A percentile compares a stretch with the other conserved stretches of the same genome.
phyloP scores from a whole-genome alignment of 257 asterid species.

The Salvia hispanica region DNA sequence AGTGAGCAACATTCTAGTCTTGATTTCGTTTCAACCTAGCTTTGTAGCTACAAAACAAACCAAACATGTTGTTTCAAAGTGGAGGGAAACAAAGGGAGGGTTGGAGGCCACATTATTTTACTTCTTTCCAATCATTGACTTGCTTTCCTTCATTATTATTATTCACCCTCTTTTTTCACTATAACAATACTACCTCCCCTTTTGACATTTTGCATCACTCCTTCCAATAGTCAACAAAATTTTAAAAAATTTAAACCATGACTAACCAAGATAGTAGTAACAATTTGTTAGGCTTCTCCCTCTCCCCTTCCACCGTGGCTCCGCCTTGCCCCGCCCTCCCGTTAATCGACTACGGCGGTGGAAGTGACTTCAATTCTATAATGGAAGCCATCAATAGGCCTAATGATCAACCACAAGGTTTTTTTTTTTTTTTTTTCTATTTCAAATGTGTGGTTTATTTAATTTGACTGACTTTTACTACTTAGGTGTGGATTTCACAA shows the following conservation, averaged over 20 bases:
- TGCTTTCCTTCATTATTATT: constrained; percentile 19
- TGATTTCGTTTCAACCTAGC: constrained; percentile 33
- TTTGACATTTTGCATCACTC: constrained; percentile 3
- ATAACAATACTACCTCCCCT: constrained; percentile 8
- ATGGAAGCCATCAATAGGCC: constrained; percentile 63
- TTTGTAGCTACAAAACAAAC: constrained; percentile 66
- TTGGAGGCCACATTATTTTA: constrained; percentile 43
- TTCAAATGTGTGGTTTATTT: not conserved
- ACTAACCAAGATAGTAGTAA: not conserved
- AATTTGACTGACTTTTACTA: constrained; percentile 21
- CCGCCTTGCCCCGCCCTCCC: constrained; percentile 35
- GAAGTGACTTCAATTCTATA: constrained; percentile 48
- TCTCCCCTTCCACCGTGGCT: constrained; percentile 60
- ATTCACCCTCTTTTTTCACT: not conserved
- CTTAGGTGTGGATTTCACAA: constrained; percentile 63
- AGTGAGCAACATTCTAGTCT: constrained; percentile 39
- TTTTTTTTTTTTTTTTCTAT: too few species aligned
- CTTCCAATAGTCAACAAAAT: not conserved
- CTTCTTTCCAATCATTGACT: constrained; percentile 59
- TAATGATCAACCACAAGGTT: constrained; percentile 56
- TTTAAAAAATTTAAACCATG: not conserved
- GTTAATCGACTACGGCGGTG: constrained; percentile 46
- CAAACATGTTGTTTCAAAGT: constrained; percentile 12
- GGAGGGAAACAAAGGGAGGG: constrained; percentile 42
- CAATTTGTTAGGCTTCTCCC: constrained; percentile 74